Base-by-base conservation (phyloP, 805 yeast genomes). In the Starmerella powellii region DNA sequence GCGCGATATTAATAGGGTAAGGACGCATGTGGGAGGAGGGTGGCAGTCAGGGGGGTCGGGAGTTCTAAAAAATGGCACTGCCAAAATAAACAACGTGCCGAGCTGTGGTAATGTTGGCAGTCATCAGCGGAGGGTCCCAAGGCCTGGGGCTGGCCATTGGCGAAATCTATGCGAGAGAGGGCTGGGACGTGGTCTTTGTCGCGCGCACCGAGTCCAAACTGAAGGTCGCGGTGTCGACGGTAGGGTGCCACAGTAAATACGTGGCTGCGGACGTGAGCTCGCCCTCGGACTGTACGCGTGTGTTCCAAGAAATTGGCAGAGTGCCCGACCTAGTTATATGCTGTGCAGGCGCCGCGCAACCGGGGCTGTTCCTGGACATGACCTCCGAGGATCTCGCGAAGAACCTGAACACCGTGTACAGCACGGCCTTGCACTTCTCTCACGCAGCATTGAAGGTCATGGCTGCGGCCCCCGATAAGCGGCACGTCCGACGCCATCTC, bases 61-160 rank as follows among this genome's bases (percentile, higher is more conserved):
- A n/a, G n/a, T n/a, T n/a, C 8, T 6, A 15, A 16, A 12, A 4
- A 19, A 12, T 12, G 17, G n/a, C 8, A 18, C 6, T 8, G 8
- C 8, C 16, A n/a, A 12, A 13, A 19, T n/a, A 32, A 11, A 18
- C 6, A 5, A 8, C 21, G 6, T 8, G 17, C 27, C 17, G 28
- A 13, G 19, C 4, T 10, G 6, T 5, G 5, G 15, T 6, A 4
- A 64, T 68, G 38, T 57, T 72, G 1, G 86, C 80, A 2, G 69
- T 88, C 15, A 70, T 88, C n/a, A 74, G 94, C 0, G 98, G 98
- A 3, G 97, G 85, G 0, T 85, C 95, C 0, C 98, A 88, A 56
- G 98, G 98, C 0, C 65, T 88, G 1, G 98, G 98, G 0, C 76
- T 76, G 3, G 82, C 80, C 30, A 60, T 88, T 43, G 94, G 94